Evolutionary conservation across 2,329 filamentous ascomycete species (phyloP).

Genomic region (Trichoderma simmonsii): DNA sequence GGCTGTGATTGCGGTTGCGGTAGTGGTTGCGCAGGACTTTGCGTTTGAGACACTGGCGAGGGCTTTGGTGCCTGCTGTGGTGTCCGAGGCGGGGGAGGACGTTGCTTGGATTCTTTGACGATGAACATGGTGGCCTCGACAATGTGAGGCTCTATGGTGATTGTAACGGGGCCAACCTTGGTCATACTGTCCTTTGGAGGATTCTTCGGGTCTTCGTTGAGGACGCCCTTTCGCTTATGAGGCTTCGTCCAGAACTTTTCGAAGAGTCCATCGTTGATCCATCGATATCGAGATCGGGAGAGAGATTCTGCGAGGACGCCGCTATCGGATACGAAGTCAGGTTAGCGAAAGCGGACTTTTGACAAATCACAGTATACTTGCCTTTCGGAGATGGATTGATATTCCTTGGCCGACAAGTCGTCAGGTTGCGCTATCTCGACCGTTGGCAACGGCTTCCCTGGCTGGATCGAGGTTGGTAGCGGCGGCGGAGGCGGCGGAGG

Average conservation of each 20-base stretch:
- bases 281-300: conserved; percentile 67
- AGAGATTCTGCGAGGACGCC: conserved; percentile 73
- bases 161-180: conserved; percentile 68
- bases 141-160: conserved; percentile 76
- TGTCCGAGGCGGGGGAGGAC: conserved; percentile 28
- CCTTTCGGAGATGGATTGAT: conserved; percentile 73
- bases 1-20: conserved; percentile 16
- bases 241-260: conserved; percentile 78
- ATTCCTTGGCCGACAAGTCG: conserved; percentile 62
- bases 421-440: conserved; percentile 64
- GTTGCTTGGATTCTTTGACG: conserved; percentile 61
- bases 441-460: conserved; percentile 68
- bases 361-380: conserved; percentile 30
- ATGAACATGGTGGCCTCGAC: conserved; percentile 73
- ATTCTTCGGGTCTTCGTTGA: conserved; percentile 63
- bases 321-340: conserved; percentile 40
- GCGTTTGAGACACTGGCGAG: conserved; percentile 10
- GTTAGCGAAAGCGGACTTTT: background rate
- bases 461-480: conserved; percentile 60
- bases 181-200: conserved; percentile 68
- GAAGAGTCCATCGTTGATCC: conserved; percentile 69
- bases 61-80: conserved; percentile 29
- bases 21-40: conserved; percentile 4
- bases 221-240: conserved; percentile 61
- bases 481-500: conserved; percentile 32